These are phyloP conservation scores for Sporopachydermia lactativora DNA, from an alignment of 805 yeast species.

Conservation along the genomic window DNA sequence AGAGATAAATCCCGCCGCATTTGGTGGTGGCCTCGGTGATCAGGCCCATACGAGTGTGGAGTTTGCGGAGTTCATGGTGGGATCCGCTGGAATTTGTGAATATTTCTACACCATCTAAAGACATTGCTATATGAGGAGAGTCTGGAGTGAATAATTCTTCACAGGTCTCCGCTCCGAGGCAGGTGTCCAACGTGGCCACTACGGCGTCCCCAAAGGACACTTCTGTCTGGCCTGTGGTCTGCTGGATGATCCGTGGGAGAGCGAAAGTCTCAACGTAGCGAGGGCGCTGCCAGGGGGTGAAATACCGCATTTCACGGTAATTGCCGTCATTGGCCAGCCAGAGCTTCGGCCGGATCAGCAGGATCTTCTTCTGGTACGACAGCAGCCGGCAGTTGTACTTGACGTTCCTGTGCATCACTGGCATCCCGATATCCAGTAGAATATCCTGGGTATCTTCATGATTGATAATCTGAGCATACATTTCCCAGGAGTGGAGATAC, in stretches of 20 bases:
- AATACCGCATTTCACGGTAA: constrained; percentile 94
- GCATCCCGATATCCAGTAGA: constrained; percentile 88
- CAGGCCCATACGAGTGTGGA: constrained; percentile 70
- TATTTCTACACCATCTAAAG: constrained; percentile 95
- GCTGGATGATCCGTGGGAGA: constrained; percentile 58
- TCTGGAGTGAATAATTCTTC: constrained; percentile 96
- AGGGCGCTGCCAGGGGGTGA: constrained; percentile 86
- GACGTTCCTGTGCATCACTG: constrained; percentile 73
- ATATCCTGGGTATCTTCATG: constrained; percentile 63
- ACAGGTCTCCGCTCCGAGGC: constrained; percentile 95
- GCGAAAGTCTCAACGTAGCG: constrained; percentile 57
- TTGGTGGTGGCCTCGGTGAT: constrained; percentile 88
- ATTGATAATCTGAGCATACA: constrained; percentile 63
- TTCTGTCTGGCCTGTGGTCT: constrained; percentile 47
- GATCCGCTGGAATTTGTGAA: constrained; percentile 92
- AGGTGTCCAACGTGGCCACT: constrained; percentile 69
- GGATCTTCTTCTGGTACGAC: constrained; percentile 63
- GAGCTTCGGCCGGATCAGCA: constrained; percentile 83
- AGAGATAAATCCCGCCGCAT: constrained; percentile 92
- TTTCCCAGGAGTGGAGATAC: constrained; percentile 88
- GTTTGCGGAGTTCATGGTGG: constrained; percentile 91
- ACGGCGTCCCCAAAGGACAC: constrained; percentile 89
- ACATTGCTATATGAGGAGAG: constrained; percentile 84
- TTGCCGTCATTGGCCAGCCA: constrained; percentile 96
- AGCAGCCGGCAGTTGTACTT: constrained; percentile 86